These are phyloP conservation scores for Dictyostelium intermedium DNA, from an alignment of 78 protist genomes.

Conservation along the genomic window DNA sequence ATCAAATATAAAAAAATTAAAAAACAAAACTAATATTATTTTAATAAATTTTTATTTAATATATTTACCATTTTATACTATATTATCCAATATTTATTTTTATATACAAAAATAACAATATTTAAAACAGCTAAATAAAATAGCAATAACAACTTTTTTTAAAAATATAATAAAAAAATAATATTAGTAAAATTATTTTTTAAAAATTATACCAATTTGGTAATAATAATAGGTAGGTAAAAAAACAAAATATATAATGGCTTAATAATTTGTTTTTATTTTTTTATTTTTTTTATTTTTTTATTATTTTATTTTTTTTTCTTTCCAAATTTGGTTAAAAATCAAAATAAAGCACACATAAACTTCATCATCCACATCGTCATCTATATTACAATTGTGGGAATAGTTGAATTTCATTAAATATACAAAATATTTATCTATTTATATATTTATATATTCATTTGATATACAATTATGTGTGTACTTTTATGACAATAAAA, in stretches of 20 bases:
- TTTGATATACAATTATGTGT: not conserved
- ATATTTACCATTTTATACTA: no score
- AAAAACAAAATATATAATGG: not conserved
- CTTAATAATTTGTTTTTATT: no score
- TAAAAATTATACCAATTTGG: no score
- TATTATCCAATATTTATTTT: no score
- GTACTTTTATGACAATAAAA: not conserved
- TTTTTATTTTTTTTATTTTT: no score
- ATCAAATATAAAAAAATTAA: no score
- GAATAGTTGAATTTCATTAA: not conserved
- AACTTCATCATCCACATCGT: slow-evolving; percentile 1
- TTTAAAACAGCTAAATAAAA: not conserved
- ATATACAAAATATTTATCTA: not conserved
- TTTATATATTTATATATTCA: not conserved
- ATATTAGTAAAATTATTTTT: no score
- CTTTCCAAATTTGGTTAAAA: not conserved
- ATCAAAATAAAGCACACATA: not conserved
- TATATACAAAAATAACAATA: not conserved
- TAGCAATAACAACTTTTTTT: not conserved
- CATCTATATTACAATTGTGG: not conserved
- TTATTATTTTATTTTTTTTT: no score
- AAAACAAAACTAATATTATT: no score
- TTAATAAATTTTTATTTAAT: no score
- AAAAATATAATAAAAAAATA: no score
- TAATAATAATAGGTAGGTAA: not conserved